Base-by-base conservation (phyloP, 1,139 yeast genomes). In the Yamadazyma taylorii region DNA sequence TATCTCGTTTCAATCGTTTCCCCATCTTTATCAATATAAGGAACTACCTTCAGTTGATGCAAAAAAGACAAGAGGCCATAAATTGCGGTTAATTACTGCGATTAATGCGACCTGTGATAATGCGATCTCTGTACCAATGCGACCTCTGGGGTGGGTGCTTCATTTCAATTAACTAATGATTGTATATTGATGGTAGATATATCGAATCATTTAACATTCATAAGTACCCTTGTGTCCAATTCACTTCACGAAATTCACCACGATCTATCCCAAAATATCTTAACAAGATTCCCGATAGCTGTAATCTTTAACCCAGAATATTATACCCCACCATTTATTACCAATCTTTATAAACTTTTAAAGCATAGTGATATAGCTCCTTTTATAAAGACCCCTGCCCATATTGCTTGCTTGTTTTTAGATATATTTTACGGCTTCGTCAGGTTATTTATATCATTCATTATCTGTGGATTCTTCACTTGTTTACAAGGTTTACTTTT, bases 241-340 rank as follows among this genome's bases (percentile, higher is more conserved):
- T 32, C 32, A n/a, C 30, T 34, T 10, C 21, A 33, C 9, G 50
- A 52, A 29, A 45, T 55, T 15, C 28, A 40, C 16, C 31, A 42
- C 25, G 62, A 58, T 39, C 32, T 57, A 11, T 24, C 34, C 5
- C 17, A 32, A 2, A 51, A 53, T 33, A 36, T 56, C 21, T 27
- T 50, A 12, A 35, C 41, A 4, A 40, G 41, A 5, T 47, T 51
- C 27, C 60, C 62, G 6, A 27, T 58, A 15, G 27, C 45, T 14
- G 45, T 57, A n/a, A 39, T 60, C 6, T 21, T 57, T 8, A 43
- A 49, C 34, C 65, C 66, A 5, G 61, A 58, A 17, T 43, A 50
- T n/a, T 60, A 50, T 39, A 54, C 48, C 25, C 66, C 63, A 3
- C 67, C 67, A 9, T 61, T 47, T 33, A 35, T 61, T 33, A 55